These are phyloP conservation scores for Lentinus tigrinus DNA, from an alignment of 768 basidiomycete species.

Conservation along the genomic window DNA sequence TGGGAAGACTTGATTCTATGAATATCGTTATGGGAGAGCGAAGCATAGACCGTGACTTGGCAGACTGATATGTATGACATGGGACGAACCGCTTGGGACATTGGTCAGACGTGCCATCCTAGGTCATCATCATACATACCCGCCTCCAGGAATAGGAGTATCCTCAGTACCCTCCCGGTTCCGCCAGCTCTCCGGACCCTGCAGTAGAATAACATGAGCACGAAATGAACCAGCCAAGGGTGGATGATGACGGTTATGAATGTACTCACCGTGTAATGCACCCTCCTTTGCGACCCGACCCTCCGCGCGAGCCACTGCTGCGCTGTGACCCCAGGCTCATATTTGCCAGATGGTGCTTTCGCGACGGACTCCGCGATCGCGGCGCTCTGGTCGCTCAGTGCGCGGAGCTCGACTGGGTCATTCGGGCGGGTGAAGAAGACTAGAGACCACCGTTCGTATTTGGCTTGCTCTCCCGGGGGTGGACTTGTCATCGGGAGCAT, in stretches of 20 bases:
- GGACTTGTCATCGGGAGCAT: slow-evolving; percentile 37
- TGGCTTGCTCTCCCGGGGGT: slow-evolving; percentile 56
- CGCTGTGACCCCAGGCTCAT: slow-evolving; percentile 34
- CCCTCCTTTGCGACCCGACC: slow-evolving; percentile 33
- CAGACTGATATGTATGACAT: no score
- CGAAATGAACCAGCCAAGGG: no score
- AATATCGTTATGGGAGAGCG: no score
- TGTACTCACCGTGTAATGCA: slow-evolving; percentile 14
- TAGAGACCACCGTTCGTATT: slow-evolving; percentile 60
- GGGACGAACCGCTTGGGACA: no score
- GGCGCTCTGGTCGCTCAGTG: slow-evolving; percentile 50
- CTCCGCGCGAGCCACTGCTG: slow-evolving; percentile 41
- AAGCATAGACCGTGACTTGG: no score
- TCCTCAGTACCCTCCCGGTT: slow-evolving; percentile 16
- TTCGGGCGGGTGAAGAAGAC: slow-evolving; percentile 69
- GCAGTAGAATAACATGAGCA: background rate
- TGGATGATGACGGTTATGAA: no score
- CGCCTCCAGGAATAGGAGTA: background rate
- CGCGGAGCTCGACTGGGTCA: slow-evolving; percentile 48
- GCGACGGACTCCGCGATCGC: slow-evolving; percentile 44
- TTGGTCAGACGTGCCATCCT: no score
- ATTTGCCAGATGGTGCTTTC: slow-evolving; percentile 33
- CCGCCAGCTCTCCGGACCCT: slow-evolving; percentile 17
- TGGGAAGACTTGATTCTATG: no score
- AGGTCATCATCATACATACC: no score